Evolutionary conservation across 257 asterid genomes (phyloP).

Genomic region (Fraxinus pennsylvanica): DNA sequence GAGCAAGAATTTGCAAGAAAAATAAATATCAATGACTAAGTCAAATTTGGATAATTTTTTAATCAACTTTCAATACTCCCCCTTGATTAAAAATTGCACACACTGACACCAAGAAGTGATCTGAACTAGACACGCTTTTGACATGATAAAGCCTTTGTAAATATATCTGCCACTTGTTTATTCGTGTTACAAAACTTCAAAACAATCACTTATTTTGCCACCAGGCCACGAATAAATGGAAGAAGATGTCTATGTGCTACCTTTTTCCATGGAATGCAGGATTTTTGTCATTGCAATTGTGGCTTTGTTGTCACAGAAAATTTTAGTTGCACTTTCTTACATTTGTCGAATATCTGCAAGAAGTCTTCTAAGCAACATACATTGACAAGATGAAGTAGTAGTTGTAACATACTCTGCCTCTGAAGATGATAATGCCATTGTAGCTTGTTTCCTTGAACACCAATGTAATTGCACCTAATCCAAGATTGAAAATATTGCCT

Average conservation of each 20-base stretch:
- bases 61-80: no score
- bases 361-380: neutral
- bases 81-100: neutral
- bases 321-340: neutral
- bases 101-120: neutral
- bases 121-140: neutral
- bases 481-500: neutral
- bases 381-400: no score
- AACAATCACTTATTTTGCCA: neutral
- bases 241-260: neutral
- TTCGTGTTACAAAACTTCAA: neutral
- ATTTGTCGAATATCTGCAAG: neutral
- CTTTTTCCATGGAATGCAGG: neutral
- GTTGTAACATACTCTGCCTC: neutral
- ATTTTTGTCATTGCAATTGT: no score
- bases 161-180: neutral
- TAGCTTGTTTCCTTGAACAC: neutral
- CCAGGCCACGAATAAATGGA: neutral
- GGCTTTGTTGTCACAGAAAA: neutral
- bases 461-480: neutral
- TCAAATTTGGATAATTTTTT: no score
- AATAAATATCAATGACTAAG: no score
- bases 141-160: neutral
- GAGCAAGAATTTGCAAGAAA: no score
- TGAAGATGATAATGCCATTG: neutral